These are phyloP conservation scores for Przewalskia tangutica DNA, from an alignment of 257 asterid genomes.

Conservation along the genomic window DNA sequence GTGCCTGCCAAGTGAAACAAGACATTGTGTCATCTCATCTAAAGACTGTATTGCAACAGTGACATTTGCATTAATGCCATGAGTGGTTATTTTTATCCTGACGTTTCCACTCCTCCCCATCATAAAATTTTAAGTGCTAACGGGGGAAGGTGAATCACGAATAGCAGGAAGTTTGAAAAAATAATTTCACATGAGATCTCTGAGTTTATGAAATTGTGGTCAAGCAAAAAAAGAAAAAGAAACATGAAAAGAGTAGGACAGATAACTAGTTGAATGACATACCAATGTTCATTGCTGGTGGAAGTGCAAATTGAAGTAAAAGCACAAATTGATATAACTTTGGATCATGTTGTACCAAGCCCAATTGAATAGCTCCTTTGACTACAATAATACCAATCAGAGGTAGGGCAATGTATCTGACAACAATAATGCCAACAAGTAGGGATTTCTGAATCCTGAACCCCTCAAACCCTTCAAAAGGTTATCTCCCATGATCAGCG, in stretches of 20 bases:
- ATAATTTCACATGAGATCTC: background rate
- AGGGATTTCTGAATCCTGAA: conserved; percentile 44
- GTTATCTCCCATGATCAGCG: conserved; percentile 81
- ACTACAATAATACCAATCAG: conserved; percentile 54
- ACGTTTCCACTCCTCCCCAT: background rate
- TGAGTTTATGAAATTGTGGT: background rate
- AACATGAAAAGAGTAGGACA: background rate
- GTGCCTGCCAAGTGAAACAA: conserved; percentile 32
- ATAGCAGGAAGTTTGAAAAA: background rate
- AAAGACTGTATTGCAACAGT: background rate
- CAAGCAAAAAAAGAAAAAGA: background rate
- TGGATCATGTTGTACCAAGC: conserved; percentile 49
- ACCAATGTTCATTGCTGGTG: conserved; percentile 96
- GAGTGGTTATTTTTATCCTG: background rate
- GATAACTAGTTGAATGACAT: background rate
- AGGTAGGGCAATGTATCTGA: conserved; percentile 60
- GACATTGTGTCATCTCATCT: background rate
- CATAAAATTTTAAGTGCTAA: background rate
- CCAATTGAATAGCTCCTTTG: conserved; percentile 47
- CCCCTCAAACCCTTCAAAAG: conserved; percentile 62
- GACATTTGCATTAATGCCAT: background rate
- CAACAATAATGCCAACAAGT: conserved; percentile 45
- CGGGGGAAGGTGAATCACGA: background rate
- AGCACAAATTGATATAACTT: conserved; percentile 67
- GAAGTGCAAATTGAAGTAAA: conserved; percentile 70